These are phyloP conservation scores for Symbiodinium pilosum DNA, from an alignment of 73 alveolate species.

Conservation along the genomic window DNA sequence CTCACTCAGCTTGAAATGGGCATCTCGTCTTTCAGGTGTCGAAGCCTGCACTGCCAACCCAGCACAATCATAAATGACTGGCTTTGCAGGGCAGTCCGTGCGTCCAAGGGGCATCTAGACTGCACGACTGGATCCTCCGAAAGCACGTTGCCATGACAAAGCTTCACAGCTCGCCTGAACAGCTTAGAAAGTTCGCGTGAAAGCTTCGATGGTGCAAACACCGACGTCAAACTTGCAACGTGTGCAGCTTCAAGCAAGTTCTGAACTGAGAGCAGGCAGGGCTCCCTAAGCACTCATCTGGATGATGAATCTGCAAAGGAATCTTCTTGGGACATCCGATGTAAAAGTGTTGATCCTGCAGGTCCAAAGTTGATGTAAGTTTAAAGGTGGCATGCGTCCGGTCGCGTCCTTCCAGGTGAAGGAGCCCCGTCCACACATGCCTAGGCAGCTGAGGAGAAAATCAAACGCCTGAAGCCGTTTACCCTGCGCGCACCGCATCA, in stretches of 20 bases:
- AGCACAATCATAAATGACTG: too few relatives aligned
- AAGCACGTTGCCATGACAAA: conserved; percentile 40
- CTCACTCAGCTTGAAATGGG: too few relatives aligned
- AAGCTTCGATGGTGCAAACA: too few relatives aligned
- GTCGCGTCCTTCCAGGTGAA: conserved; percentile 34
- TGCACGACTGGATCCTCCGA: conserved; percentile 26
- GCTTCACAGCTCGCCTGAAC: conserved; percentile 44
- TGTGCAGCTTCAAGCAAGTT: too few relatives aligned
- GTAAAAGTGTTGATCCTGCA: conserved; percentile 44
- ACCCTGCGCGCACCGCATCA: too few relatives aligned
- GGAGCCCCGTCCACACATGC: conserved; percentile 71
- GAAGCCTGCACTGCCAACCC: too few relatives aligned
- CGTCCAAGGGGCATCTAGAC: conserved; percentile 7
- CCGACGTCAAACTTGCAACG: too few relatives aligned
- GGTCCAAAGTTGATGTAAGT: background rate
- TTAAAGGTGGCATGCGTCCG: background rate
- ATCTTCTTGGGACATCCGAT: conserved; percentile 39
- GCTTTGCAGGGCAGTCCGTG: too few relatives aligned
- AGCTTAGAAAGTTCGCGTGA: too few relatives aligned
- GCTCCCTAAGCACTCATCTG: conserved; percentile 28
- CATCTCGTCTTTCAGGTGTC: too few relatives aligned
- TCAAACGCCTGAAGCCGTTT: too few relatives aligned
- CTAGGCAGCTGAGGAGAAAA: background rate
- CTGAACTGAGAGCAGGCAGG: background rate
- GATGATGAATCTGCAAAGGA: conserved; percentile 1